Conservation (phyloP, 345 rosid species). For the Ailanthus altissimus region DNA sequence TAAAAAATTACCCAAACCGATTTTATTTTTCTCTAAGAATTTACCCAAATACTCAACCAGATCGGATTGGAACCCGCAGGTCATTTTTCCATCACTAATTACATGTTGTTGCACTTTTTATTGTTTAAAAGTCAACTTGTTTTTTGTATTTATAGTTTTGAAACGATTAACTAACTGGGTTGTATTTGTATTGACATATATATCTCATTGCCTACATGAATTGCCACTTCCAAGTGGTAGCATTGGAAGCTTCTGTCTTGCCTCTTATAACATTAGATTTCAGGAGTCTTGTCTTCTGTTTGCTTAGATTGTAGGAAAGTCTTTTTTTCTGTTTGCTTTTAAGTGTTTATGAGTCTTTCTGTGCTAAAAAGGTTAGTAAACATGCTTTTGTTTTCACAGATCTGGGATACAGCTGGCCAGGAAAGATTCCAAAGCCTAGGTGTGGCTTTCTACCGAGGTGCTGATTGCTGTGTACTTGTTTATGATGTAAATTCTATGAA, state of each 20-base stretch:
- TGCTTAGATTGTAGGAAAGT: background rate
- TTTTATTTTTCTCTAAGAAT: too few species aligned
- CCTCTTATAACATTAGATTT: background rate
- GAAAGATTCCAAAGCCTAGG: conserved; percentile 97
- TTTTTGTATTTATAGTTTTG: background rate
- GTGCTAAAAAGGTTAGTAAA: background rate
- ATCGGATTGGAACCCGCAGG: too few species aligned
- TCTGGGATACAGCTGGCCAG: conserved; percentile 97
- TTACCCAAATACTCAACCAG: too few species aligned
- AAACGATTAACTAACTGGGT: background rate
- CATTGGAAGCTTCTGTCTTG: background rate
- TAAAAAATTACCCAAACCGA: too few species aligned
- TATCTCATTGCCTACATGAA: background rate
- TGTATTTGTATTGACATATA: background rate
- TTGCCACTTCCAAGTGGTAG: background rate
- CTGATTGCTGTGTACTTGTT: conserved; percentile 89
- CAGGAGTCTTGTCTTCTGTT: background rate
- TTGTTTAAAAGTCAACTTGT: background rate
- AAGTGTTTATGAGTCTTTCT: background rate
- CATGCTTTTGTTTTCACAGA: conserved; percentile 40
- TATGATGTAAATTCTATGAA: conserved; percentile 86
- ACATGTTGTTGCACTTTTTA: background rate
- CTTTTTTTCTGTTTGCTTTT: background rate
- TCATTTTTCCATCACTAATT: too few species aligned
- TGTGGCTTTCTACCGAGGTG: conserved; percentile 84